Evolutionary conservation across 2,329 filamentous ascomycete species (phyloP).

Genomic region (Huntiella moniliformis): DNA sequence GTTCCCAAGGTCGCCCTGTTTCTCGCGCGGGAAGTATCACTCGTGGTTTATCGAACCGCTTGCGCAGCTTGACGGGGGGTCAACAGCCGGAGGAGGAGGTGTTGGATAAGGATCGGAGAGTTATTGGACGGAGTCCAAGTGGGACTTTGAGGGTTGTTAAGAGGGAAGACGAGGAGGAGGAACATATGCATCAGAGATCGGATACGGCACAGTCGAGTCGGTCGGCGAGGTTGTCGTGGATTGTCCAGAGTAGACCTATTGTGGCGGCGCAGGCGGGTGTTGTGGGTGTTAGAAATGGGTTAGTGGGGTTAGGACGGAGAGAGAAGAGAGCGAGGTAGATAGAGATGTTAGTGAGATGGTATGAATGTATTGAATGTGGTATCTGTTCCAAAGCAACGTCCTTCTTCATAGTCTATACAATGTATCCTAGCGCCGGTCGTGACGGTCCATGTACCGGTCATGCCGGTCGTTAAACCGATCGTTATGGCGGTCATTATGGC

Average conservation of each 20-base stretch:
- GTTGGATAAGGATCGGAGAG: constrained; percentile 30
- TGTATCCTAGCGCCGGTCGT: no score
- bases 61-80: constrained; percentile 23
- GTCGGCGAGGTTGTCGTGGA: constrained; percentile 2
- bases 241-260: constrained; percentile 1
- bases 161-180: constrained; percentile 16
- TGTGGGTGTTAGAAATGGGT: constrained; percentile 5
- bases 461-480: no score
- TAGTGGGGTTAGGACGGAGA: constrained; percentile 25
- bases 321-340: constrained; percentile 31
- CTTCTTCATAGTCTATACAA: no score
- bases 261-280: constrained; percentile 8
- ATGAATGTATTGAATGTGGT: no score
- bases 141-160: constrained; percentile 41
- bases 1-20: constrained; percentile 1
- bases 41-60: constrained; percentile 30
- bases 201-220: constrained; percentile 6
- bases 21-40: constrained; percentile 26
- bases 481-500: no score
- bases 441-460: no score
- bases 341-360: no score
- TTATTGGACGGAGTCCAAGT: constrained; percentile 38
- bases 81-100: background rate
- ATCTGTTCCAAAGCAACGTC: no score
- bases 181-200: constrained; percentile 3